phyloP scores from a whole-genome alignment of 1,284 basidiomycete genomes.

The Sphaerobolus stellatus region DNA sequence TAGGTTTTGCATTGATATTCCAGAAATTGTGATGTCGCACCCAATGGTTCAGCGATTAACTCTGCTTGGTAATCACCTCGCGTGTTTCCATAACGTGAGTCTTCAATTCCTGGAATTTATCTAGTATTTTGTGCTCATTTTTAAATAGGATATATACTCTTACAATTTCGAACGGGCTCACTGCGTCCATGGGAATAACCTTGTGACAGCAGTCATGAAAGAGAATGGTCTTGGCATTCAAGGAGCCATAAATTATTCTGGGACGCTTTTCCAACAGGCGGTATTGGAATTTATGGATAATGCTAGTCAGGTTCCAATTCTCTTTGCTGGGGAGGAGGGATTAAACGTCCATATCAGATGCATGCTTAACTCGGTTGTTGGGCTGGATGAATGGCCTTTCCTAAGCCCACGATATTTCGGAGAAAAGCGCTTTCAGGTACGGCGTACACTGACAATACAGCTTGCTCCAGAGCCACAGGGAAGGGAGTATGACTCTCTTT shows the following conservation, averaged over 20 bases:
- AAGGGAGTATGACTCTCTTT: too few species aligned
- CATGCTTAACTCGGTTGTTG: constrained; percentile 44
- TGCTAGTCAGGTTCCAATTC: constrained; percentile 31
- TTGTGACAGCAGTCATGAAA: constrained; percentile 46
- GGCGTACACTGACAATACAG: background rate
- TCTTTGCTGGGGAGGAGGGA: constrained; percentile 29
- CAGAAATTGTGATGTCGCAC: background rate
- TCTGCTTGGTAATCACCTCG: background rate
- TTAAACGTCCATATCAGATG: constrained; percentile 36
- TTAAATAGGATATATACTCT: constrained; percentile 49
- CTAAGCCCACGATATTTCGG: constrained; percentile 44
- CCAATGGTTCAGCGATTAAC: background rate
- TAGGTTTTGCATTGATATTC: too few species aligned
- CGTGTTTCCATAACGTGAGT: background rate
- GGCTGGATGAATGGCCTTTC: constrained; percentile 42
- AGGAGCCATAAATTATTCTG: constrained; percentile 36
- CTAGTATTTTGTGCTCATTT: background rate
- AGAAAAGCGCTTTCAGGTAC: constrained; percentile 2
- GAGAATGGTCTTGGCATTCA: constrained; percentile 31
- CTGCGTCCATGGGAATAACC: constrained; percentile 47
- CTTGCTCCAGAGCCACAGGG: background rate
- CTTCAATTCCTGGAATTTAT: background rate
- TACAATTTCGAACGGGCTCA: constrained; percentile 9
- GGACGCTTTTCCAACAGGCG: constrained; percentile 25
- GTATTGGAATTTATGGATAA: constrained; percentile 27